Evolutionary conservation across 2,329 filamentous ascomycete genomes (phyloP), one percentile per base, ranked within the genome.

Genomic region (Aspergillus floridensis): DNA sequence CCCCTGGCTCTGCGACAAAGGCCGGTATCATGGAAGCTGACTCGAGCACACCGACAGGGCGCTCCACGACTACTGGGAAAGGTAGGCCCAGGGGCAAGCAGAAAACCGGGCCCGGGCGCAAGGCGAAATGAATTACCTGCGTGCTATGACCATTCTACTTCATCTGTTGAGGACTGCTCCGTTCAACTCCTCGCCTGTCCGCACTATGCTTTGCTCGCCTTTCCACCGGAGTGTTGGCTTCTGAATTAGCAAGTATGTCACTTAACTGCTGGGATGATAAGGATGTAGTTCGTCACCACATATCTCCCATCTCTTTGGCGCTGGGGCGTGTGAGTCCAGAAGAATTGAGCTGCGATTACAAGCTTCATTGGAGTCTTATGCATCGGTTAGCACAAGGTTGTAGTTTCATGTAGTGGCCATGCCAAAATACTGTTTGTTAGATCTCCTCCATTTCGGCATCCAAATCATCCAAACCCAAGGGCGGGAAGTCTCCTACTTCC

Each of bases 401-500:
- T 21, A 21, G 26, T 48, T 41, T 24, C 19, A 22, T 55, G n/a
- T 48, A 32, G 26, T 32, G 38, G 29, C 19, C 24, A 55, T 55
- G 16, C 11, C 19, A 32, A 32, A 24, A 26, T 12, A 35, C 32
- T 16, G 32, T 38, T 3, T 52, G 38, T 52, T 55, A 66, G 49
- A 86, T 81, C 70, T 85, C 83, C 70, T 85, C 83, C 75, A 84
- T 81, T 56, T 79, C 77, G 62, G 83, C 82, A 51, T 82, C 81
- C 59, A 83, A 70, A 60, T 86, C 82, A 62, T 82, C 81, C 59
- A 78, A 53, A 4, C 74, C 77, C 60, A 85, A 64, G 4, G 79
- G 77, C 3, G 79, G 79, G 59, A 84, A 88, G 62, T 87, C 82
- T 7, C 86, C 86, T 3, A 84, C 80, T 70, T 88, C 82, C 12